Conservation (phyloP, 108 stramenopile genomes). For the Nannochloropsis gaditana region DNA sequence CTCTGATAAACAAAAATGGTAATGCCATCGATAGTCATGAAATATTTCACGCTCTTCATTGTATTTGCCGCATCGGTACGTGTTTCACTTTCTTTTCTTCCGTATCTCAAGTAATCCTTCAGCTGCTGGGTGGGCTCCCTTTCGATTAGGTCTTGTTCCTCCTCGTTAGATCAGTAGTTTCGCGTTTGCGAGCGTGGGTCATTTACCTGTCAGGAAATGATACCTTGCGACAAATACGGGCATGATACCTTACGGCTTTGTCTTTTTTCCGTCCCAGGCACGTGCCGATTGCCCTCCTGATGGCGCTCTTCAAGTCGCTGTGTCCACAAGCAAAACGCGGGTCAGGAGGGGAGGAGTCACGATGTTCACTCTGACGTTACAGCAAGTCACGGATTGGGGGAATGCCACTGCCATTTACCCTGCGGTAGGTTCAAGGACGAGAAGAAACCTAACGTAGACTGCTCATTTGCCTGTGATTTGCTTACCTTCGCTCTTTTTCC, state of each 20-base stretch:
- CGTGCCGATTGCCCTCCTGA: neutral
- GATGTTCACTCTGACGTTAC: neutral
- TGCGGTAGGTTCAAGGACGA: neutral
- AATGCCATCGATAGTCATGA: no score
- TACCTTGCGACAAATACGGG: no score
- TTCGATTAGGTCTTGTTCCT: no score
- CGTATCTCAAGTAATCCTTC: no score
- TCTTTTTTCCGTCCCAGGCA: neutral
- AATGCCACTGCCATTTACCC: neutral
- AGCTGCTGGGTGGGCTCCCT: no score
- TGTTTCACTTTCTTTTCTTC: no score
- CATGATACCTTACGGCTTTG: neutral
- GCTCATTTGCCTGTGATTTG: neutral
- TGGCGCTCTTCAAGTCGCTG: neutral
- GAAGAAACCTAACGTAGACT: neutral
- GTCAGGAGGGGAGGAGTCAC: conserved; percentile 1
- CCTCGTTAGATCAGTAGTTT: no score
- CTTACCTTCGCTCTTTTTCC: neutral
- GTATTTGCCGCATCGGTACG: no score
- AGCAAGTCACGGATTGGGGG: conserved; percentile 3
- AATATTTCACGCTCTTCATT: no score
- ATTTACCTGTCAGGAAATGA: no score
- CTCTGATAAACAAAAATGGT: no score
- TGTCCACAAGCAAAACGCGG: neutral
- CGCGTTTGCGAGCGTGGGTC: no score